A percentile compares a stretch with the other conserved stretches of the same genome.
Conservation (phyloP, 164 flowering plant genomes). For the Tetracentron sinense region DNA sequence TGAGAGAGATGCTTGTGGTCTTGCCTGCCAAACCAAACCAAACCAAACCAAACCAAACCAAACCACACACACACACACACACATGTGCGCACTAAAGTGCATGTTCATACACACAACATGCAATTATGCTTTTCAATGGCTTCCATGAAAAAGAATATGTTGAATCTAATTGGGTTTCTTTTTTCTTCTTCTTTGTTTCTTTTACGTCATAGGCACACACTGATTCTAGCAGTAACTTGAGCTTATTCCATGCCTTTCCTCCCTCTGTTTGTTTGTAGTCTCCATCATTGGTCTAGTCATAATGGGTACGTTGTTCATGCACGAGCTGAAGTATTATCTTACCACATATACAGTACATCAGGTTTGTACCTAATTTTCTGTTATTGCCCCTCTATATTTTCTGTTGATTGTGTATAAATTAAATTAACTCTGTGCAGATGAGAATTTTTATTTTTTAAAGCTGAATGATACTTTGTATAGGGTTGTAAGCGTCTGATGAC, state of each 20-base stretch:
- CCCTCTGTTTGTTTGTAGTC: conserved; percentile 38
- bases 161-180: neutral
- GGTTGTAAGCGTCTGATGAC: too few relatives aligned
- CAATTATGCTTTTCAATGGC: neutral
- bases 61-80: too few relatives aligned
- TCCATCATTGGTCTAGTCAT: conserved; percentile 79
- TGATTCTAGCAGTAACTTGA: neutral
- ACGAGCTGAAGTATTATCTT: conserved; percentile 83
- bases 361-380: conserved; percentile 41
- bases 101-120: neutral
- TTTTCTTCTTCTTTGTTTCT: neutral
- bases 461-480: too few relatives aligned
- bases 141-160: neutral
- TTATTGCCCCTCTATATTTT: neutral
- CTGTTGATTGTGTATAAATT: neutral
- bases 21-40: too few relatives aligned
- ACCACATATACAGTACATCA: conserved; percentile 83
- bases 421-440: neutral
- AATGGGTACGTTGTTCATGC: conserved; percentile 89
- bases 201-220: neutral
- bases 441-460: neutral
- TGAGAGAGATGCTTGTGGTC: neutral
- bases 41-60: neutral
- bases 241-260: conserved; percentile 7
- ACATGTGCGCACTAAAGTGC: too few relatives aligned